Base-by-base conservation (phyloP, 2,329 filamentous ascomycete species). In the Exserohilum turcica region DNA sequence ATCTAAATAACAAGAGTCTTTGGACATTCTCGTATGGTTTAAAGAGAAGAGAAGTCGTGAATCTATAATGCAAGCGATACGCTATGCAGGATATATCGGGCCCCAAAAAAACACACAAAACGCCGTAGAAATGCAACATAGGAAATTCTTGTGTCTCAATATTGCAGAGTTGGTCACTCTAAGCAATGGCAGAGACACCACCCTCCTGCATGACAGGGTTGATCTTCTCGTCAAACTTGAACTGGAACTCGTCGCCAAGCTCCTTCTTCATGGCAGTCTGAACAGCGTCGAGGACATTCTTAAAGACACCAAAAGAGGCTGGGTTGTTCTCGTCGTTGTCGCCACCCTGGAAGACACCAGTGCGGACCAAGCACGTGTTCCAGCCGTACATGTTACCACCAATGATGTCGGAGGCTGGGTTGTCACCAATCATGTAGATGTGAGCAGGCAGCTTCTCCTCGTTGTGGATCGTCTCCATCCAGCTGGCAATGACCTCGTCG, bases 371-470 rank as follows among this genome's bases (percentile, higher is more conserved):
- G 69, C 88, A 91, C 3, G 88, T 91, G 77, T 91, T 91, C 89
- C 88, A 91, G 55, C 87, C 87, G 74, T 91, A 90, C 82, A 87
- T 88, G 81, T 91, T 91, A 57, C 88, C 88, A 57, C 88, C 88
- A 59, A 88, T 81, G 66, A 90, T 90, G 70, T 90, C 87, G 21
- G 85, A 88, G 21, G 85, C 85, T 6, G 87, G 87, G 78, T 90
- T 90, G 75, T 90, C 87, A 60, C 87, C 87, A 49, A 90, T 79
- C 87, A 90, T 90, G 81, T 90, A 90, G 72, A 90, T 80, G 76
- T 89, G 88, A 72, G 84, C 73, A 3, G 87, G 86, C 36, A 90
- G 78, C 55, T 77, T 80, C 79, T 89, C 85, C 74, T 90, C 87
- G 68, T 84, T 85, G 79, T 91, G 88, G 60, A 91, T 84, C 65